Evolutionary conservation across 306 rosid species (phyloP).

Genomic region (Dicorynia guianensis): DNA sequence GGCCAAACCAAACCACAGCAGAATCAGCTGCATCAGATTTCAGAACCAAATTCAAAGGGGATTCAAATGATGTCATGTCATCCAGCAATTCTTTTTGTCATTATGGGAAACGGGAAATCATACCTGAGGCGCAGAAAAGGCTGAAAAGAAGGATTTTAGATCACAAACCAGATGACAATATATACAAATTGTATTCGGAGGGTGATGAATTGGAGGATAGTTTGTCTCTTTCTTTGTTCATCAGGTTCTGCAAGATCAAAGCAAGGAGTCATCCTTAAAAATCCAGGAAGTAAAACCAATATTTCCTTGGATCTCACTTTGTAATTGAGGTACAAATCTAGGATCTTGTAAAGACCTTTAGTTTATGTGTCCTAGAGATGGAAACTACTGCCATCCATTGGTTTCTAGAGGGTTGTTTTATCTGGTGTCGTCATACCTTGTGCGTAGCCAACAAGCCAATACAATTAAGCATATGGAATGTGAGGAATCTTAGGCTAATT

Average conservation of each 20-base stretch:
- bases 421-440: neutral
- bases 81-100: neutral
- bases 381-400: neutral
- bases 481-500: no score
- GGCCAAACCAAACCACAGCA: constrained; percentile 23
- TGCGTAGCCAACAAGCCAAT: no score
- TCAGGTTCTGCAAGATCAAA: constrained; percentile 36
- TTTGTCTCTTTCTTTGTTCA: constrained; percentile 47
- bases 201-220: constrained; percentile 11
- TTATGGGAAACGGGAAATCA: constrained; percentile 1
- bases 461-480: no score
- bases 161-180: constrained; percentile 36
- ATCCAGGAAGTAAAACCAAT: neutral
- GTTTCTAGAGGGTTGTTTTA: no score
- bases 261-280: neutral
- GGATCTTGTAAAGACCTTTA: constrained; percentile 4
- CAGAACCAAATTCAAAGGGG: constrained; percentile 9
- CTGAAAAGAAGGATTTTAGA: constrained; percentile 44
- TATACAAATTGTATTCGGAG: constrained; percentile 23
- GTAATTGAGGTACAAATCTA: constrained; percentile 43
- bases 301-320: constrained; percentile 40
- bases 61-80: constrained; percentile 21
- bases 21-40: constrained; percentile 16
- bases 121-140: constrained; percentile 21
- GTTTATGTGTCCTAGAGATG: neutral